Evolutionary conservation across 805 yeast genomes (phyloP), one percentile per base, ranked within the genome.

Genomic region (Martiniozyma abietophila): DNA sequence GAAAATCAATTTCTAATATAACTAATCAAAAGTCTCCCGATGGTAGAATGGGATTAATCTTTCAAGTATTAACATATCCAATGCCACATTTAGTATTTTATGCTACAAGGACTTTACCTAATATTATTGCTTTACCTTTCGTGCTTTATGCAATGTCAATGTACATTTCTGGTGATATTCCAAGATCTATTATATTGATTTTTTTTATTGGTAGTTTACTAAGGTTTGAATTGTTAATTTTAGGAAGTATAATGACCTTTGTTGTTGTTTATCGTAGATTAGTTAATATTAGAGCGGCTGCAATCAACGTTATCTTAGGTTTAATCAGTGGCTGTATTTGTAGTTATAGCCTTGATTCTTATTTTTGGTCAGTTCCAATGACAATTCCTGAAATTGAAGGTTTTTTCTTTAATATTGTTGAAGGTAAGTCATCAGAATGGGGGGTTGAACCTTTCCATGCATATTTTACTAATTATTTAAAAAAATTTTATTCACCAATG

Each of bases 61-160:
- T 32, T 32, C 37, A 34, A 16, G 38, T 80, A 3, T 65, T 86
- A 37, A 63, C 67, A 25, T 56, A 71, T 36, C 54, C 80, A 7
- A 92, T 86, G 52, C 89, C 88, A 59, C 96, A 89, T 52, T 41
- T 84, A 14, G 58, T 79, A 40, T 89, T 64, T 59, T 89, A 89
- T 52, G 65, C 82, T n/a, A 68, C 95, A 3, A 66, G 96, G 45
- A 74, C 94, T 0, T 62, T 89, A 38, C 96, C 96, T n/a, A 89
- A 89, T 56, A 80, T 80, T 46, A 60, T 88, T 38, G 86, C 81
- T 2, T 60, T 89, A 35, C 96, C 96, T 3, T 49, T 83, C 24
- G 77, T 79, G 4, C 70, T 71, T 36, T 46, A 59, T 29, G 80
- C 80, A 0, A 43, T 80, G 27, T 62, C 74, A 4, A 63, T 62